Conservation (phyloP, 2,329 filamentous ascomycete species). For the Cytospora paraplurivora region DNA sequence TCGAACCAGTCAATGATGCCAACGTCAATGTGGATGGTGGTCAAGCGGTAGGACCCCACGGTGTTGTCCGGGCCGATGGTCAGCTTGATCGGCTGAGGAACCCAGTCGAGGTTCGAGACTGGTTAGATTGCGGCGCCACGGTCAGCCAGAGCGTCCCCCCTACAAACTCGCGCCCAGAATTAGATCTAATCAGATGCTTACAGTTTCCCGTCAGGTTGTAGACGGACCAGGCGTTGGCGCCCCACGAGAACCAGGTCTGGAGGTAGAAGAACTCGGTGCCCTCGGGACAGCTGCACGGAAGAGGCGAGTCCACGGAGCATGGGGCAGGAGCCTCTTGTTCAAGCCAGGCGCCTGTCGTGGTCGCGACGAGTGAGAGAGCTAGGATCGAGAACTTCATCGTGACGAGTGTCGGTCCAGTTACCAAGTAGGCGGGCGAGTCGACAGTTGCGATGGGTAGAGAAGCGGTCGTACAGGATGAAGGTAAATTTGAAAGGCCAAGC, state of each 20-base stretch:
- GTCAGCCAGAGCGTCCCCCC: background rate
- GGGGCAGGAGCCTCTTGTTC: background rate
- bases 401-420: background rate
- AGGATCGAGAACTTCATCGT: background rate
- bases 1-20: background rate
- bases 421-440: background rate
- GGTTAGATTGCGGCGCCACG: background rate
- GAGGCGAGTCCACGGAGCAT: background rate
- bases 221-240: background rate
- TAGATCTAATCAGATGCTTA: background rate
- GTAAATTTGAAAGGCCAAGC: background rate
- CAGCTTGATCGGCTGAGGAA: background rate
- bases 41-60: background rate
- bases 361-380: background rate
- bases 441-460: background rate
- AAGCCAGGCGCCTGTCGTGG: background rate
- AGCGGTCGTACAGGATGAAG: background rate
- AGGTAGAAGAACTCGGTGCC: background rate
- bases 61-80: background rate
- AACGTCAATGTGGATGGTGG: background rate
- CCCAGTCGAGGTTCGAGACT: background rate
- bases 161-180: background rate
- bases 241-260: background rate
- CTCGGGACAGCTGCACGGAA: background rate
- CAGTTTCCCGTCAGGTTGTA: background rate